phyloP scores from a whole-genome alignment of 1,284 basidiomycete species.

The Vanrija pseudolonga region DNA sequence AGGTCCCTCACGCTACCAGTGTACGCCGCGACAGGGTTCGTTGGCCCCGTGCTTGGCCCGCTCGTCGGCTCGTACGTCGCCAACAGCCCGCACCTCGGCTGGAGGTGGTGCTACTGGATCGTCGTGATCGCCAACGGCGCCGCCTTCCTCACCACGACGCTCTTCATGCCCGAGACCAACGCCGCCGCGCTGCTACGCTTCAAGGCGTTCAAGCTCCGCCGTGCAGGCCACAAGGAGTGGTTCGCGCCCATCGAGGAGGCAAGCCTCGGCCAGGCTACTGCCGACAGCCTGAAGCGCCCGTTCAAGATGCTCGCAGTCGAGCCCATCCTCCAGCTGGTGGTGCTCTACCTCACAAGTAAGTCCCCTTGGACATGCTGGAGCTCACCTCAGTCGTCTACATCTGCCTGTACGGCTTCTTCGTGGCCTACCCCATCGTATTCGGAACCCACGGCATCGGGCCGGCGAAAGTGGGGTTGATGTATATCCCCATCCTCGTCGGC shows the following conservation, averaged over 20 bases:
- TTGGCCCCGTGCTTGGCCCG: constrained; percentile 21
- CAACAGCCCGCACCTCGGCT: constrained; percentile 11
- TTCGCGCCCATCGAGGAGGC: constrained; percentile 26
- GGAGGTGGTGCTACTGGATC: constrained; percentile 30
- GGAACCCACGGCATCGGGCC: constrained; percentile 28
- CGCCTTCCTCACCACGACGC: constrained; percentile 14
- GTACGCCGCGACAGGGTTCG: constrained; percentile 24
- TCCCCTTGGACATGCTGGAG: not conserved
- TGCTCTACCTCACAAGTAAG: constrained; percentile 24
- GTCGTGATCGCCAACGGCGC: constrained; percentile 23
- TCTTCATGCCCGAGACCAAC: constrained; percentile 30
- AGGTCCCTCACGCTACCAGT: constrained; percentile 22
- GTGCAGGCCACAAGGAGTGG: constrained; percentile 20
- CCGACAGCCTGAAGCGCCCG: constrained; percentile 20
- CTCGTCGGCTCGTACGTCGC: constrained; percentile 14
- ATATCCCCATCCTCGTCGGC: constrained; percentile 58
- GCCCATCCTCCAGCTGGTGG: constrained; percentile 25
- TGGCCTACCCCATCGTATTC: constrained; percentile 59
- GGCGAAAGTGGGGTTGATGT: constrained; percentile 59
- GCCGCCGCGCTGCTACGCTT: constrained; percentile 21
- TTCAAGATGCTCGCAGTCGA: constrained; percentile 25
- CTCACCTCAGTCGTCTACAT: constrained; percentile 23
- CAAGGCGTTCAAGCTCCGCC: constrained; percentile 19
- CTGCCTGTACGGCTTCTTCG: constrained; percentile 59
- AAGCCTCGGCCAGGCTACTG: constrained; percentile 19